Conservation (phyloP, 2,329 filamentous ascomycete species). For the Penicillium sumatraense region DNA sequence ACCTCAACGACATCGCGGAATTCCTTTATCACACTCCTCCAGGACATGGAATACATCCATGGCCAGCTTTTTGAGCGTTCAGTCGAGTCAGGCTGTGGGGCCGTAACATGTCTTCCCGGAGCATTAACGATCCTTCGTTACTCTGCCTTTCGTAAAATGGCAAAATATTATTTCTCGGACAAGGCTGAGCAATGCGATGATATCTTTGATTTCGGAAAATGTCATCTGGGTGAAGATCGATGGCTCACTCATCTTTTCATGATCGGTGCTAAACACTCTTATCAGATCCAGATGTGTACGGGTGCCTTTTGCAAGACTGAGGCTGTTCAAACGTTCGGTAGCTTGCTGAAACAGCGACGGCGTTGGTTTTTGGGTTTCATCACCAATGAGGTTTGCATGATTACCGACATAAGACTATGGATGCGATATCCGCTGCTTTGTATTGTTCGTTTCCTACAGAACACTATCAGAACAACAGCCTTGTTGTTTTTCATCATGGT, state of each 20-base stretch:
- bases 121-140: conserved; percentile 95
- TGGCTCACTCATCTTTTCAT: conserved; percentile 99
- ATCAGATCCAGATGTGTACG: conserved; percentile 97
- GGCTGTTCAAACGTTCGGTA: conserved; percentile 84
- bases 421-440: conserved; percentile 85
- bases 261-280: conserved; percentile 90
- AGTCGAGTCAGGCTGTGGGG: conserved; percentile 90
- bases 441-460: conserved; percentile 88
- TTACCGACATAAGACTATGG: conserved; percentile 93
- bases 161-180: conserved; percentile 97
- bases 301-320: conserved; percentile 98
- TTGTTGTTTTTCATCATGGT: conserved; percentile 94
- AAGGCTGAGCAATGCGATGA: conserved; percentile 95
- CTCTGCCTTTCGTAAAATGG: conserved; percentile 94
- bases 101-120: conserved; percentile 92
- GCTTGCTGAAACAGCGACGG: conserved; percentile 89
- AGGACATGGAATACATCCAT: conserved; percentile 98
- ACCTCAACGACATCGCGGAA: conserved; percentile 90
- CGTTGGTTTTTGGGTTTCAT: conserved; percentile 98
- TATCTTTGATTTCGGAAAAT: conserved; percentile 95
- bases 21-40: conserved; percentile 85
- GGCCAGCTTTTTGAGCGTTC: conserved; percentile 95
- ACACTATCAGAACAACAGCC: conserved; percentile 93
- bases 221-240: conserved; percentile 90
- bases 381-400: conserved; percentile 97